These are phyloP conservation scores for Boletus rufocinnamomeus DNA, from an alignment of 768 basidiomycete genomes.

Conservation along the genomic window DNA sequence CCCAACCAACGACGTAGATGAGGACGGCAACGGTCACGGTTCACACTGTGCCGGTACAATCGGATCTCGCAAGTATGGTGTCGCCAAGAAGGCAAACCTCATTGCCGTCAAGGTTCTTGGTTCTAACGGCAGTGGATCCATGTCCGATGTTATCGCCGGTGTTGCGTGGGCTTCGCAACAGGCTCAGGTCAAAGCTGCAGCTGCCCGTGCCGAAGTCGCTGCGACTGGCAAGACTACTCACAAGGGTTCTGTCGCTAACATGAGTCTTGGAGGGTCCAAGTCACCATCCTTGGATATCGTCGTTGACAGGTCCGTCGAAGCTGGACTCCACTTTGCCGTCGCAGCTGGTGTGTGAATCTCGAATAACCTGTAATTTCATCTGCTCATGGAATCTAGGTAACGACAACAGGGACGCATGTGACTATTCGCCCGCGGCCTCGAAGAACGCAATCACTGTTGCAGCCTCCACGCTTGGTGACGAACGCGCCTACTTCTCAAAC, in stretches of 20 bases:
- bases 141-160: conserved; percentile 92
- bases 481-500: conserved; percentile 93
- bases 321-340: conserved; percentile 94
- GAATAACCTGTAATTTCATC: neutral
- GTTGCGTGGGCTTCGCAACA: conserved; percentile 73
- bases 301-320: conserved; percentile 81
- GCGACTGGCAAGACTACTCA: conserved; percentile 78
- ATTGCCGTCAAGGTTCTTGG: conserved; percentile 93
- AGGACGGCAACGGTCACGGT: conserved; percentile 95
- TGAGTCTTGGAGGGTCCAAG: conserved; percentile 97
- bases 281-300: conserved; percentile 79
- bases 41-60: conserved; percentile 96
- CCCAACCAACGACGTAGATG: conserved; percentile 78
- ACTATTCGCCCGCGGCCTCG: conserved; percentile 89
- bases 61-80: conserved; percentile 90
- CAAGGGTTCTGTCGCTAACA: conserved; percentile 96
- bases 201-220: conserved; percentile 63
- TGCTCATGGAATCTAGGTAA: conserved; percentile 50
- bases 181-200: conserved; percentile 55
- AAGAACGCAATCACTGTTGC: conserved; percentile 93
- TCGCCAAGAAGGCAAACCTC: conserved; percentile 90
- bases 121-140: conserved; percentile 90
- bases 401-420: conserved; percentile 87
- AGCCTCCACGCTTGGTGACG: conserved; percentile 80
- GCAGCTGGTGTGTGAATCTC: conserved; percentile 73